Percentiles rank a stretch among this genome's conserved stretches.
These are phyloP conservation scores for Epichloe gansuensis DNA, from an alignment of 2,329 filamentous ascomycete genomes.

Conservation along the genomic window DNA sequence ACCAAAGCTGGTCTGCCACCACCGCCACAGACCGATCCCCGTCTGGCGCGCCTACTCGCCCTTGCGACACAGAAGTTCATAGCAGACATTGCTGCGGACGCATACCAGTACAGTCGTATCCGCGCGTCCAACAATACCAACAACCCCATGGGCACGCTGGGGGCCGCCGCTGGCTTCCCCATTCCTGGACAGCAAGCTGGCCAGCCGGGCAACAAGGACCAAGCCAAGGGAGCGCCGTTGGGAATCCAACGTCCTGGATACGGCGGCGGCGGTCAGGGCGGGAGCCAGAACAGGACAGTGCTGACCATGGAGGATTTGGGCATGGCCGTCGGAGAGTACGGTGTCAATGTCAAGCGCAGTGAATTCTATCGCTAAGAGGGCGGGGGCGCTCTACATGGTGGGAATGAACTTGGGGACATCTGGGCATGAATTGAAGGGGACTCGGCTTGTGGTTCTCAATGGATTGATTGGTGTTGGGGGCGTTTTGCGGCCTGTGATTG, in stretches of 20 bases:
- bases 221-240: slow-evolving; percentile 46
- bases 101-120: slow-evolving; percentile 95
- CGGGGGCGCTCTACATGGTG: background rate
- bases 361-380: slow-evolving; percentile 73
- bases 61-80: slow-evolving; percentile 99
- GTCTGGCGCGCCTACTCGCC: slow-evolving; percentile 83
- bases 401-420: background rate
- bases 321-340: slow-evolving; percentile 96
- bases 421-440: background rate
- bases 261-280: slow-evolving; percentile 79
- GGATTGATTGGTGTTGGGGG: background rate
- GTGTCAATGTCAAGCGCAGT: slow-evolving; percentile 91
- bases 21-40: slow-evolving; percentile 78
- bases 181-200: slow-evolving; percentile 50
- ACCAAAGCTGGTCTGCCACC: slow-evolving; percentile 89
- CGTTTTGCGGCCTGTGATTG: background rate
- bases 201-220: slow-evolving; percentile 43
- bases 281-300: slow-evolving; percentile 81
- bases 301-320: slow-evolving; percentile 97
- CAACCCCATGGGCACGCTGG: slow-evolving; percentile 82
- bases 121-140: slow-evolving; percentile 77
- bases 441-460: background rate
- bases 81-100: slow-evolving; percentile 91
- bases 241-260: slow-evolving; percentile 69
- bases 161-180: slow-evolving; percentile 59